phyloP scores from a whole-genome alignment of 257 asterid genomes.

The Fraxinus americana region DNA sequence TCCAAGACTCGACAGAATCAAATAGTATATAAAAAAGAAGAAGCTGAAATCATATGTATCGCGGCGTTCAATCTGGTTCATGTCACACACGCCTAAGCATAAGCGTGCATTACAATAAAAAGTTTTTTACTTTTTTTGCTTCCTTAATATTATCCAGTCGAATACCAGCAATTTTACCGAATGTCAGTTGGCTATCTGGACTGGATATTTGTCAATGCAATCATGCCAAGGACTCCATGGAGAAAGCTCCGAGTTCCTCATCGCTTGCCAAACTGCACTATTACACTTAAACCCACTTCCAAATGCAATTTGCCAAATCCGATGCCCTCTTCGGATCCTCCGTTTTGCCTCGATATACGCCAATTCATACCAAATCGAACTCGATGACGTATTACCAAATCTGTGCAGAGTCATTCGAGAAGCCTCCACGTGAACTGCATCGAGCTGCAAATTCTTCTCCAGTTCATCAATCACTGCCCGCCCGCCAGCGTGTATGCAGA shows the following conservation, averaged over 20 bases:
- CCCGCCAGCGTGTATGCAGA: slow-evolving; percentile 54
- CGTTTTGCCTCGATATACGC: slow-evolving; percentile 46
- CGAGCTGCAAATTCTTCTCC: slow-evolving; percentile 38
- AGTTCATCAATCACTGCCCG: slow-evolving; percentile 48
- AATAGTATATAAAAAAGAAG: not conserved
- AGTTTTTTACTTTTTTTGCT: not conserved
- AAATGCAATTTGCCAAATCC: slow-evolving; percentile 53
- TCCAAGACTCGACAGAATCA: not conserved
- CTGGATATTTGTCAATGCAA: slow-evolving; percentile 40
- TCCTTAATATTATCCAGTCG: not conserved
- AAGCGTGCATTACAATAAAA: not conserved
- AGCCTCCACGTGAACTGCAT: slow-evolving; percentile 36
- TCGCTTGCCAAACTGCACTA: slow-evolving; percentile 54
- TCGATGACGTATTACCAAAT: slow-evolving; percentile 51
- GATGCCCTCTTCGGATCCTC: slow-evolving; percentile 39
- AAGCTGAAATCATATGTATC: not conserved
- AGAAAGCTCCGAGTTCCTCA: slow-evolving; percentile 36
- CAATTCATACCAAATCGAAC: slow-evolving; percentile 56
- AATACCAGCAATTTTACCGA: too few species aligned
- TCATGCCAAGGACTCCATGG: slow-evolving; percentile 45
- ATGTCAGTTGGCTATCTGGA: slow-evolving; percentile 20
- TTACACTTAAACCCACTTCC: slow-evolving; percentile 58
- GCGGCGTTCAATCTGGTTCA: not conserved
- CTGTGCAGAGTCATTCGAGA: slow-evolving; percentile 47
- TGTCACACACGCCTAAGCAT: not conserved